Conservation (phyloP, 139 green algal genomes). For the Micromonas commoda region DNA sequence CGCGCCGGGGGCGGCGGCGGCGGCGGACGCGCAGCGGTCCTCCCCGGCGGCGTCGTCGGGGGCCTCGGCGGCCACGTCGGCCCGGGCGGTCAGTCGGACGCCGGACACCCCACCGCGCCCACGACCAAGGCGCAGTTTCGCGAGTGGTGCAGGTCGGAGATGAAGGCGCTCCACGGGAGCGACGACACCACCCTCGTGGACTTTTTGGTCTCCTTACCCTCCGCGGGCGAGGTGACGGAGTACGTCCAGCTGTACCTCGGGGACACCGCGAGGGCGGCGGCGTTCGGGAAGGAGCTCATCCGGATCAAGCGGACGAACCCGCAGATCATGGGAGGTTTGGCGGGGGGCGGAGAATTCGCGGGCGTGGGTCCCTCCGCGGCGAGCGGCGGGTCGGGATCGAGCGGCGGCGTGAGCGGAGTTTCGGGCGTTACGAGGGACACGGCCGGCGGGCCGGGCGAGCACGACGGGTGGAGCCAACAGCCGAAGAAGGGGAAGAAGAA, state of each 20-base stretch:
- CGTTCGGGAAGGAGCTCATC: constrained; percentile 78
- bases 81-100: no score
- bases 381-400: no score
- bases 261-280: constrained; percentile 44
- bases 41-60: neutral
- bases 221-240: constrained; percentile 65
- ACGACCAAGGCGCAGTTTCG: constrained; percentile 28
- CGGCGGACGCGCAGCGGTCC: neutral
- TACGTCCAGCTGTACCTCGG: constrained; percentile 63
- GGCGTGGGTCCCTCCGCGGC: no score
- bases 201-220: constrained; percentile 57
- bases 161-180: constrained; percentile 50
- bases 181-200: constrained; percentile 64
- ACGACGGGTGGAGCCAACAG: no score
- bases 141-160: constrained; percentile 53
- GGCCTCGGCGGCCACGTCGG: neutral
- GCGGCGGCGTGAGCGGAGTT: no score
- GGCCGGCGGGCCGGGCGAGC: no score
- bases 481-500: neutral
- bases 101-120: neutral
- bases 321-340: neutral
- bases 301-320: constrained; percentile 54
- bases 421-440: no score
- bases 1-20: neutral
- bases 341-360: neutral